Evolutionary conservation across 1,284 basidiomycete genomes (phyloP), one percentile per base, ranked within the genome.

Genomic region (Psilocybe mexicana): DNA sequence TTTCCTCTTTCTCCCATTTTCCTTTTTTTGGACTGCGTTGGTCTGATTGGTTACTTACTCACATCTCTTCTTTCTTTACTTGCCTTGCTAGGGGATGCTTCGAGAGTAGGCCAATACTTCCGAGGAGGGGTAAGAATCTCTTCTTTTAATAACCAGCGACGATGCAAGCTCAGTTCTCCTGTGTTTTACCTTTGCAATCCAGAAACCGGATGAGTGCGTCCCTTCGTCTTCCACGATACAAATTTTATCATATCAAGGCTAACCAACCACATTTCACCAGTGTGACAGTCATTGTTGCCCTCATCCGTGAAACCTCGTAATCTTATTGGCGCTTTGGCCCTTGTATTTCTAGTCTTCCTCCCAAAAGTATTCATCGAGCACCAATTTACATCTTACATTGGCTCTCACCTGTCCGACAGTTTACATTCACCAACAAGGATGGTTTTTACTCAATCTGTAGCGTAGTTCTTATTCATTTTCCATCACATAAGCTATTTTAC

Each of bases 81-180:
- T 24, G 38, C 55, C 52, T 57, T 43, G 18, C 18, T 63, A 89
- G 84, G 78, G 61, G 79, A 84, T 38, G 87, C 88, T 18, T 79
- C 82, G 2, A 77, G 84, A 54, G 81, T 86, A 63, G 86, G 84
- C 5, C 77, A 86, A 74, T 77, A 77, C 59, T 88, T 83, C 70
- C 76, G 76, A 65, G 90, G 89, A 65, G 90, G 90, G 66, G 90
- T 90, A 69, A 74, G 86, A 58, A 25, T 43, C 60, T 11, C 50
- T 43, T 52, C 23, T 23, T 49, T 48, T 12, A 12, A 46, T 54
- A 24, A 52, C 52, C 7, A 43, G 35, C 38, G 33, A 30, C 61
- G 42, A 54, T 43, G 33, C 24, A 52, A 11, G 38, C 48, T 30
- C 10, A 49, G 51, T 24, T 43, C 11, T 48, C 44, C 55, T 25